Percentiles rank a stretch among this genome's conserved stretches.
These are phyloP conservation scores for Cladosporium sp. DNA, from an alignment of 2,329 filamentous ascomycete species.

Conservation along the genomic window DNA sequence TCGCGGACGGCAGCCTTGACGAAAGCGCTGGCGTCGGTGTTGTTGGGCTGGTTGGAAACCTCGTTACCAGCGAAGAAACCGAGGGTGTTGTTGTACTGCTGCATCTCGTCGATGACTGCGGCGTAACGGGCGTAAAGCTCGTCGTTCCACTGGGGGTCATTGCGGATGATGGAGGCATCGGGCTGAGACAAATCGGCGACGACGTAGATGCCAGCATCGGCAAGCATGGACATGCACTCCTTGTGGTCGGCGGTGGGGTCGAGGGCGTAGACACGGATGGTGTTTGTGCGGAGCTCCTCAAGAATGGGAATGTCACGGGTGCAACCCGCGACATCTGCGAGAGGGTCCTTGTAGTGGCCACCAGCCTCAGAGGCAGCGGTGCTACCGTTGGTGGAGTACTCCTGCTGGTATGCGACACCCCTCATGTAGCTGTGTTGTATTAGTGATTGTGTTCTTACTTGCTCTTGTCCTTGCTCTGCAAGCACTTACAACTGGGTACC, in stretches of 20 bases:
- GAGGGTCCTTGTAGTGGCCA: slow-evolving; percentile 70
- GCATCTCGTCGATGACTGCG: slow-evolving; percentile 73
- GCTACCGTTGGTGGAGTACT: slow-evolving; percentile 46
- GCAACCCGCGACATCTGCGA: slow-evolving; percentile 68
- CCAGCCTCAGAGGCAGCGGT: slow-evolving; percentile 49
- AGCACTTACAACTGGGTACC: slow-evolving; percentile 63
- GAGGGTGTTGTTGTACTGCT: slow-evolving; percentile 82
- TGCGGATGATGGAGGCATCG: slow-evolving; percentile 74
- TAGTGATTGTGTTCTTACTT: slow-evolving; percentile 6
- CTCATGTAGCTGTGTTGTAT: slow-evolving; percentile 63
- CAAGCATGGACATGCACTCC: slow-evolving; percentile 77
- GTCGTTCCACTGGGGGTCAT: slow-evolving; percentile 72
- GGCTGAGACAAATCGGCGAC: slow-evolving; percentile 87
- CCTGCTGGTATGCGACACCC: slow-evolving; percentile 91
- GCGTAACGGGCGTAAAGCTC: slow-evolving; percentile 78
- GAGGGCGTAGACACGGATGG: slow-evolving; percentile 91
- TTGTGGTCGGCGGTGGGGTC: slow-evolving; percentile 74
- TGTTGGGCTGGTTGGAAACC: slow-evolving; percentile 83
- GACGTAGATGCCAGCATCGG: slow-evolving; percentile 88
- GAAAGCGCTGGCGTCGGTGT: slow-evolving; percentile 85
- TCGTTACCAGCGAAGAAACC: slow-evolving; percentile 99
- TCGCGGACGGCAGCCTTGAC: slow-evolving; percentile 98
- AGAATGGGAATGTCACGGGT: slow-evolving; percentile 82
- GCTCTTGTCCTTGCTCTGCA: neutral
- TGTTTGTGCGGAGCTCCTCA: slow-evolving; percentile 76